Percentiles rank a stretch among this genome's conserved stretches.
Evolutionary conservation across 106 monocot species (phyloP).

Genomic region (Dactylorhiza incarnata): DNA sequence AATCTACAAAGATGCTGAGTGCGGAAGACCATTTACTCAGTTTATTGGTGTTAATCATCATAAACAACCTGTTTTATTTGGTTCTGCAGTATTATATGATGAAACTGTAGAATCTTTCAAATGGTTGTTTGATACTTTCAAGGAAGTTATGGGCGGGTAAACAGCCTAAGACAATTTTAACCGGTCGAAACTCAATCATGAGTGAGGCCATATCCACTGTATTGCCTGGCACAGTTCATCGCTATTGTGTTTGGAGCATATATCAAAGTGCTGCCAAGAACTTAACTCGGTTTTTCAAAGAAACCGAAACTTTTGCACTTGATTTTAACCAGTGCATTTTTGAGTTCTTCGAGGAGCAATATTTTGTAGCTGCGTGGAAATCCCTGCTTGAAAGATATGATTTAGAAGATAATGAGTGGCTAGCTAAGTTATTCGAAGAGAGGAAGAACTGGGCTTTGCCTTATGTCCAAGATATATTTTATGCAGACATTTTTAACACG

Average conservation of each 20-base stretch:
- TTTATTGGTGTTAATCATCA: slow-evolving; percentile 56
- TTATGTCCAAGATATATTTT: slow-evolving; percentile 1
- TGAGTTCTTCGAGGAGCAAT: slow-evolving; percentile 1
- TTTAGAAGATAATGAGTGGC: slow-evolving; percentile 8
- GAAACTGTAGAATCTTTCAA: slow-evolving; percentile 39
- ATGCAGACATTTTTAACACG: slow-evolving; percentile 5
- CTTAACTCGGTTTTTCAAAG: neutral
- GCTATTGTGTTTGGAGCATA: slow-evolving; percentile 27
- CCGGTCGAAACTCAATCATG: slow-evolving; percentile 14
- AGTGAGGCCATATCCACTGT: slow-evolving; percentile 27
- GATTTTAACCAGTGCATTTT: slow-evolving; percentile 10
- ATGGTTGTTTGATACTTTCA: slow-evolving; percentile 54
- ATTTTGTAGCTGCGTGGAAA: slow-evolving; percentile 6
- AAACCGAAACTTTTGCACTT: neutral
- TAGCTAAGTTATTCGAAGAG: slow-evolving; percentile 6
- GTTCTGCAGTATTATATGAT: slow-evolving; percentile 38
- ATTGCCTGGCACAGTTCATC: slow-evolving; percentile 30
- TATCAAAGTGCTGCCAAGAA: slow-evolving; percentile 5
- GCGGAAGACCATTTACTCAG: slow-evolving; percentile 29
- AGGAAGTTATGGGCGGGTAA: slow-evolving; percentile 39
- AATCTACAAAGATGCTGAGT: slow-evolving; percentile 23
- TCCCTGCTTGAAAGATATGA: slow-evolving; percentile 3
- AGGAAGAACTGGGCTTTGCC: slow-evolving; percentile 10
- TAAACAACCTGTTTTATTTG: slow-evolving; percentile 38
- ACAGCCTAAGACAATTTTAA: slow-evolving; percentile 42